Conservation (phyloP, 306 rosid genomes). For the Macrotyloma uniflorum region DNA sequence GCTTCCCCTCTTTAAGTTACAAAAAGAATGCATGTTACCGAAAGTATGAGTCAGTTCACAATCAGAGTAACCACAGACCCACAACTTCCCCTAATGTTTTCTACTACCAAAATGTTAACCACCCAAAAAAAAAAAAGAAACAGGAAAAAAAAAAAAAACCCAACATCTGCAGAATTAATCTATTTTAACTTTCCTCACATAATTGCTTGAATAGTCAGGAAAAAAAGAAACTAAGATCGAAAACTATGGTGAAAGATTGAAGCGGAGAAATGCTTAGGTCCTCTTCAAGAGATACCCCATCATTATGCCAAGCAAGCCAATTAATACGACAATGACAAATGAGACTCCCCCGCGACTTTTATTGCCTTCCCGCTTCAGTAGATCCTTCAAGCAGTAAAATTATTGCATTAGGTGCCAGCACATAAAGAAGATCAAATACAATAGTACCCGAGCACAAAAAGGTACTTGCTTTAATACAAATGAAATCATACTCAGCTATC, state of each 20-base stretch:
- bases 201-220: constrained; percentile 53
- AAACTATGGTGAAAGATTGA: constrained; percentile 37
- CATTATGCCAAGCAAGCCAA: constrained; percentile 72
- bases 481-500: constrained; percentile 6
- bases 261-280: constrained; percentile 43
- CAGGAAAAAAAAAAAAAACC: constrained; percentile 38
- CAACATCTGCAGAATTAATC: constrained; percentile 45
- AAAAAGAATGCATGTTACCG: constrained; percentile 67
- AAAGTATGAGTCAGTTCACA: constrained; percentile 53
- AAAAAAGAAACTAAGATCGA: constrained; percentile 39
- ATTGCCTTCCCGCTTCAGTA: constrained; percentile 69
- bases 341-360: constrained; percentile 73
- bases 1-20: constrained; percentile 54
- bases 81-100: constrained; percentile 45
- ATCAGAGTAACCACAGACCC: constrained; percentile 55
- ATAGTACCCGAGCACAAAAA: neutral
- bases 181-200: constrained; percentile 52
- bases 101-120: constrained; percentile 59
- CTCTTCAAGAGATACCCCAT: constrained; percentile 80
- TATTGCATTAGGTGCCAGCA: neutral
- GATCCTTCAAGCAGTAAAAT: constrained; percentile 63
- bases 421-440: neutral
- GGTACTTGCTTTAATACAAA: constrained; percentile 1
- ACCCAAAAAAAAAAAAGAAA: constrained; percentile 31
- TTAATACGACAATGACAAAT: constrained; percentile 55